Conservation (phyloP, 805 yeast genomes). For the Saccharomycopsis babjevae region DNA sequence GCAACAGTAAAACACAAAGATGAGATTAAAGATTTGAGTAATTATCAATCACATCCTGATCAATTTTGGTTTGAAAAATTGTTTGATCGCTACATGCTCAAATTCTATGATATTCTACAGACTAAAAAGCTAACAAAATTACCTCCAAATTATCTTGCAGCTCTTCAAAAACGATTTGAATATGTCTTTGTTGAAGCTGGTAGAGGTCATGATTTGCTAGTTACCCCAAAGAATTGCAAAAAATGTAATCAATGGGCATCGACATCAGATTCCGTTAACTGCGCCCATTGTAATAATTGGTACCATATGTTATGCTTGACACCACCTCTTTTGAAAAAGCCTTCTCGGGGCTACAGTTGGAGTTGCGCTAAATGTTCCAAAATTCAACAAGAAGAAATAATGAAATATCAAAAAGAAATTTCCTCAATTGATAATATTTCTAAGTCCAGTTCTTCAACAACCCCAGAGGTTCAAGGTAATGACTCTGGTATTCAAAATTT, state of each 20-base stretch:
- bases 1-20: conserved; percentile 60
- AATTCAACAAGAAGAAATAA: conserved; percentile 37
- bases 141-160: conserved; percentile 49
- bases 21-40: conserved; percentile 51
- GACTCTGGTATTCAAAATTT: not conserved
- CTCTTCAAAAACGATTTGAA: conserved; percentile 56
- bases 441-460: not conserved
- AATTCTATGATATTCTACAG: conserved; percentile 68
- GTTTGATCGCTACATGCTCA: conserved; percentile 77
- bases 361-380: conserved; percentile 73
- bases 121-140: conserved; percentile 47
- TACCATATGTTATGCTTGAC: conserved; percentile 80
- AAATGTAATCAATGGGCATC: conserved; percentile 83
- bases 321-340: conserved; percentile 73
- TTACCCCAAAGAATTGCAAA: conserved; percentile 59
- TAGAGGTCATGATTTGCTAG: conserved; percentile 49
- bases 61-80: conserved; percentile 77
- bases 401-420: not conserved
- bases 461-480: not conserved
- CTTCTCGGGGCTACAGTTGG: conserved; percentile 86
- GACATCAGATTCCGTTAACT: conserved; percentile 58
- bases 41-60: conserved; percentile 49
- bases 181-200: conserved; percentile 68
- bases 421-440: not conserved
- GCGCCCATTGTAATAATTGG: conserved; percentile 63